Percentiles rank a stretch among this genome's conserved stretches.
Conservation (phyloP, 495 filamentous ascomycete genomes). For the Neurospora sublineolata region DNA sequence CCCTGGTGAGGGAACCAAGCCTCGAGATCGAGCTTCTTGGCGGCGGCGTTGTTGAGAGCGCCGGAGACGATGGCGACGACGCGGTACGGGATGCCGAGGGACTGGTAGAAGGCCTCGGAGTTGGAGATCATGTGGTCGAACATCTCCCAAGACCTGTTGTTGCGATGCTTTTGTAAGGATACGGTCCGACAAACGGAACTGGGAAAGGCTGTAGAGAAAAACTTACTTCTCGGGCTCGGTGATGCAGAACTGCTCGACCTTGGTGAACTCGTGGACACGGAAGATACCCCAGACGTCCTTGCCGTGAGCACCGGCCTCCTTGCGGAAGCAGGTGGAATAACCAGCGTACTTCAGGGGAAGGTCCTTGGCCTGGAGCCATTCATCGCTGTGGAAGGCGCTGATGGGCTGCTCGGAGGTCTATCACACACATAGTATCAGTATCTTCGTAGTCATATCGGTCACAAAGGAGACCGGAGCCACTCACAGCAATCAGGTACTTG, state of each 20-base stretch:
- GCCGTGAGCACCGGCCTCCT: slow-evolving; percentile 86
- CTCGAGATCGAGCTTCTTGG: slow-evolving; percentile 93
- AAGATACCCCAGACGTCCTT: slow-evolving; percentile 98
- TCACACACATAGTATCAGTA: not conserved
- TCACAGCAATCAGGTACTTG: slow-evolving; percentile 83
- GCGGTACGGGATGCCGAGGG: slow-evolving; percentile 76
- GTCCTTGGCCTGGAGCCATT: slow-evolving; percentile 79
- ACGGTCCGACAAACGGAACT: not conserved
- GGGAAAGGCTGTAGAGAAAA: not conserved
- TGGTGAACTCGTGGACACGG: slow-evolving; percentile 97
- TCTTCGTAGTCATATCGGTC: not conserved
- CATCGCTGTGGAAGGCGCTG: slow-evolving; percentile 80
- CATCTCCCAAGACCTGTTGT: slow-evolving; percentile 58
- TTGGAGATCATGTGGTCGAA: slow-evolving; percentile 86
- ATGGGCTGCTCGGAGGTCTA: slow-evolving; percentile 87
- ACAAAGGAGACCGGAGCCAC: not conserved
- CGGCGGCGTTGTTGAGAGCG: slow-evolving; percentile 82
- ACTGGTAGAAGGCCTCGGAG: slow-evolving; percentile 91
- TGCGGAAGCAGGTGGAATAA: slow-evolving; percentile 87
- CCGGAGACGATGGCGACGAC: slow-evolving; percentile 90
- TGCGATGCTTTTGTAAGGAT: not conserved
- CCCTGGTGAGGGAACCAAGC: slow-evolving; percentile 79
- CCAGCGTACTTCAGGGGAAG: slow-evolving; percentile 90
- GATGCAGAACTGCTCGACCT: slow-evolving; percentile 92
- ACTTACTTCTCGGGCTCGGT: slow-evolving; percentile 71